Evolutionary conservation across 2,329 filamentous ascomycete species (phyloP).

Genomic region (Hymenoscyphus fraxineus): DNA sequence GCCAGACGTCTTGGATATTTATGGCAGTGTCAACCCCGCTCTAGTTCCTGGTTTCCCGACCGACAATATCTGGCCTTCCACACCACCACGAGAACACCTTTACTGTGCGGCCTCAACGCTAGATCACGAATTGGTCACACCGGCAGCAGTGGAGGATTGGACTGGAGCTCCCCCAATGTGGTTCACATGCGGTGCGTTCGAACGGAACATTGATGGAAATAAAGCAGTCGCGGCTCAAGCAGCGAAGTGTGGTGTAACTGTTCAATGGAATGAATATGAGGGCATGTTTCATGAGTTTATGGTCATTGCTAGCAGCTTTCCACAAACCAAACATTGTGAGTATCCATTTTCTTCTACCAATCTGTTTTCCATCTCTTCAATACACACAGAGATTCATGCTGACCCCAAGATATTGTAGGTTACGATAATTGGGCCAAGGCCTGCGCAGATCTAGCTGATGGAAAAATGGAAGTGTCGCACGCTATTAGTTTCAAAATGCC

Average conservation of each 20-base stretch:
- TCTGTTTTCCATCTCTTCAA: no score
- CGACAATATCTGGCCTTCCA: conserved; percentile 4
- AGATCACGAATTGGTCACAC: conserved; percentile 4
- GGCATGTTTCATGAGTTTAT: conserved; percentile 4
- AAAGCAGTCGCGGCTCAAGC: background rate
- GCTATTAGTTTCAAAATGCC: background rate
- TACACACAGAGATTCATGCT: no score
- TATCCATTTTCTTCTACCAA: no score
- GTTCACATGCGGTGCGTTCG: conserved; percentile 1
- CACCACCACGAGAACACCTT: background rate
- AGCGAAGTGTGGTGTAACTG: background rate
- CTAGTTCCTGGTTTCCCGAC: background rate
- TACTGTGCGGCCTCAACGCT: conserved; percentile 3
- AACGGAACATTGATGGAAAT: conserved; percentile 7
- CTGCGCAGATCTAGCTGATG: background rate
- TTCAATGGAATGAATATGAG: conserved; percentile 5
- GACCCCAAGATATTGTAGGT: no score
- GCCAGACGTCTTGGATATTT: background rate
- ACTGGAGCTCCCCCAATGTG: conserved; percentile 8
- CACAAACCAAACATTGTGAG: conserved; percentile 1
- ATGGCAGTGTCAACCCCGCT: background rate
- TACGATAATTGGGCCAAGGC: conserved; percentile 3
- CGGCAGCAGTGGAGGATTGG: conserved; percentile 3
- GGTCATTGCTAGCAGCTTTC: background rate
- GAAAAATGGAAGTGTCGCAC: background rate